Evolutionary conservation across 768 basidiomycete species (phyloP).

Genomic region (Artomyces pyxidatus): DNA sequence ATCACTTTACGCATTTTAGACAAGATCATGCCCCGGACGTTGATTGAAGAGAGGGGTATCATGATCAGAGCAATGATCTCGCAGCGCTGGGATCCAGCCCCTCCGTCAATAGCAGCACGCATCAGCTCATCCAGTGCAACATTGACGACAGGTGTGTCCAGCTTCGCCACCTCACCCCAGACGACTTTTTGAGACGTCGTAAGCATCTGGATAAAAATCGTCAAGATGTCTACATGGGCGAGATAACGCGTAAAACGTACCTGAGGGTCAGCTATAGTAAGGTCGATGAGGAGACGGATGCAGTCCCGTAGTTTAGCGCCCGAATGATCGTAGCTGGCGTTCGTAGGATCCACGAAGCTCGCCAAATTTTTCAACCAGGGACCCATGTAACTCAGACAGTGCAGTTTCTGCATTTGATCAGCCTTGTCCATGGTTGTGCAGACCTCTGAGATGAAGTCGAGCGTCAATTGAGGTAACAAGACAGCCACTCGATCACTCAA

Average conservation of each 20-base stretch:
- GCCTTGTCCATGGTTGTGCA: constrained; percentile 52
- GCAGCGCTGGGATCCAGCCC: constrained; percentile 64
- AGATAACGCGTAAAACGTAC: constrained; percentile 38
- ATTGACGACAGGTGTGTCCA: constrained; percentile 61
- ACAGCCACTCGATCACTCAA: constrained; percentile 67
- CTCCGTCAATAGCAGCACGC: constrained; percentile 76
- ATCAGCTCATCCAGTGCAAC: constrained; percentile 74
- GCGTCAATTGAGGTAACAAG: constrained; percentile 73
- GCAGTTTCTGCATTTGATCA: constrained; percentile 47
- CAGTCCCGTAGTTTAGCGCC: constrained; percentile 74
- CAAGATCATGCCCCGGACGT: constrained; percentile 70
- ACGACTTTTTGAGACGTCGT: constrained; percentile 62
- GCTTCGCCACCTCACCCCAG: constrained; percentile 69
- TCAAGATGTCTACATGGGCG: too few species aligned
- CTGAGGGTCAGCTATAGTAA: constrained; percentile 66
- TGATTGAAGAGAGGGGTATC: constrained; percentile 65
- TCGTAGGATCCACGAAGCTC: constrained; percentile 60
- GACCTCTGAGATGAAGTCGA: constrained; percentile 88
- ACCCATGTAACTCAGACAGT: constrained; percentile 72
- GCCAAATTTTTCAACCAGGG: constrained; percentile 86
- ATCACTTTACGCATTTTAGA: constrained; percentile 71
- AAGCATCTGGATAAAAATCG: constrained; percentile 37
- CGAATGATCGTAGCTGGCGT: constrained; percentile 60
- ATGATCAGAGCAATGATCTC: constrained; percentile 72
- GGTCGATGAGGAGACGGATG: constrained; percentile 67